Evolutionary conservation across 2,329 filamentous ascomycete species (phyloP).

Genomic region (Daldinia sp.): DNA sequence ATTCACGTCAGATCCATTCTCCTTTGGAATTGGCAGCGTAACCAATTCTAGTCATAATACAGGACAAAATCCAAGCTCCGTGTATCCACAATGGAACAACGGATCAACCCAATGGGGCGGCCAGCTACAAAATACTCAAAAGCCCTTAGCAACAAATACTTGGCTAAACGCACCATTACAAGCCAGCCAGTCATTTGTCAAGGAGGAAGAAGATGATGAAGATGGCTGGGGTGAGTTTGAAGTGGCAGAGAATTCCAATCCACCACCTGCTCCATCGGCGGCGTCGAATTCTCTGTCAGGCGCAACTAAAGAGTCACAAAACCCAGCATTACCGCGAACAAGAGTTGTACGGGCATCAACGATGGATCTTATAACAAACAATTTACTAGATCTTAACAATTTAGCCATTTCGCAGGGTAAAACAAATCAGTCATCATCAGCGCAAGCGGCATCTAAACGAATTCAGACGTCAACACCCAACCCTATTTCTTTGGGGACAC

Average conservation of each 20-base stretch:
- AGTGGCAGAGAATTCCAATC: conserved; percentile 58
- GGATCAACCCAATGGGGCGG: conserved; percentile 29
- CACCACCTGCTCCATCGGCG: conserved; percentile 42
- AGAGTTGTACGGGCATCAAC: conserved; percentile 62
- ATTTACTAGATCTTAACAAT: conserved; percentile 57
- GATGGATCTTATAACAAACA: conserved; percentile 67
- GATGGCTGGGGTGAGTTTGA: conserved; percentile 78
- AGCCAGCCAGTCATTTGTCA: conserved; percentile 36
- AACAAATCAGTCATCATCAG: conserved; percentile 26
- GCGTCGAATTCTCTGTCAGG: conserved; percentile 12
- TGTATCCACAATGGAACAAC: conserved; percentile 50
- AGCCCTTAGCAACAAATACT: conserved; percentile 31
- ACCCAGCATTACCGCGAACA: conserved; percentile 39
- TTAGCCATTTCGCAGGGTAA: conserved; percentile 28
- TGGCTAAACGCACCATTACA: conserved; percentile 32
- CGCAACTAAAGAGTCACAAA: conserved; percentile 22
- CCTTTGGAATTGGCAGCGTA: conserved; percentile 33
- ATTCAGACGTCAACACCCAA: conserved; percentile 23
- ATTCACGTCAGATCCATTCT: conserved; percentile 40
- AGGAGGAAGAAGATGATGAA: conserved; percentile 65
- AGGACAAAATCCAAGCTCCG: conserved; percentile 25
- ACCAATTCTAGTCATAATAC: conserved; percentile 15
- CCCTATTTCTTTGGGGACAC: conserved; percentile 34
- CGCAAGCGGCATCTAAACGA: conserved; percentile 26
- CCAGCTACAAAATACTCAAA: conserved; percentile 48